These are phyloP conservation scores for Eurotiales sp. DNA, from an alignment of 2,329 filamentous ascomycete genomes.

Conservation along the genomic window DNA sequence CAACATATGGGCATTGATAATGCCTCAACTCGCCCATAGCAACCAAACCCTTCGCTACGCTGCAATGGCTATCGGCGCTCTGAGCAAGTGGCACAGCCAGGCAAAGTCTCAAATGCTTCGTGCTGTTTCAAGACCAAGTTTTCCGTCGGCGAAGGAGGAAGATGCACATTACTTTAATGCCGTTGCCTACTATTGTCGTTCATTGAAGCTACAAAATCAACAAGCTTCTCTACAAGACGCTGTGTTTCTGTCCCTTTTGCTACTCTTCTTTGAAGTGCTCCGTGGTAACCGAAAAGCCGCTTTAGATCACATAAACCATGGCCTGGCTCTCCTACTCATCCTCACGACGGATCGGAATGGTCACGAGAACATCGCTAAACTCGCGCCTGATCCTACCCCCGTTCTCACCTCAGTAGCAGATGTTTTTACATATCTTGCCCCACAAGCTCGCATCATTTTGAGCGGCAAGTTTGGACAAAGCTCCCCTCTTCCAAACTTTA, in stretches of 20 bases:
- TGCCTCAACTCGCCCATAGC: slow-evolving; percentile 2
- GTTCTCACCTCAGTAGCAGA: slow-evolving; percentile 10
- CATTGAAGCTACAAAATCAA: slow-evolving; percentile 5
- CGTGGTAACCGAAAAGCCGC: slow-evolving; percentile 5
- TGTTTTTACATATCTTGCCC: slow-evolving; percentile 8
- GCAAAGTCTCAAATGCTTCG: background rate
- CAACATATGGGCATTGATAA: slow-evolving; percentile 2
- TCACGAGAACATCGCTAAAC: background rate
- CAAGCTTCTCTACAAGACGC: slow-evolving; percentile 8
- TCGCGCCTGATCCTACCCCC: slow-evolving; percentile 1
- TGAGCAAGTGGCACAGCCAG: slow-evolving; percentile 8
- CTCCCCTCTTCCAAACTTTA: slow-evolving; percentile 2
- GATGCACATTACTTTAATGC: slow-evolving; percentile 8
- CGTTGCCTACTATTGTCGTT: slow-evolving; percentile 7
- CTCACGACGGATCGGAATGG: slow-evolving; percentile 2
- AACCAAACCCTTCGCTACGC: slow-evolving; percentile 5
- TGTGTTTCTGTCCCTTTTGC: slow-evolving; percentile 1
- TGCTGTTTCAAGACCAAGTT: background rate
- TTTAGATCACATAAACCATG: slow-evolving; percentile 8
- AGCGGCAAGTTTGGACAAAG: slow-evolving; percentile 3
- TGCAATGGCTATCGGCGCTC: slow-evolving; percentile 7
- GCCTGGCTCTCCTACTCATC: slow-evolving; percentile 6
- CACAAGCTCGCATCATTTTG: slow-evolving; percentile 5
- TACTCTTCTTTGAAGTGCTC: slow-evolving; percentile 9
- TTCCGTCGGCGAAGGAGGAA: background rate